Evolutionary conservation across 2,329 filamentous ascomycete species (phyloP), one percentile per base, ranked within the genome.

Genomic region (Bipolaris victoriae): DNA sequence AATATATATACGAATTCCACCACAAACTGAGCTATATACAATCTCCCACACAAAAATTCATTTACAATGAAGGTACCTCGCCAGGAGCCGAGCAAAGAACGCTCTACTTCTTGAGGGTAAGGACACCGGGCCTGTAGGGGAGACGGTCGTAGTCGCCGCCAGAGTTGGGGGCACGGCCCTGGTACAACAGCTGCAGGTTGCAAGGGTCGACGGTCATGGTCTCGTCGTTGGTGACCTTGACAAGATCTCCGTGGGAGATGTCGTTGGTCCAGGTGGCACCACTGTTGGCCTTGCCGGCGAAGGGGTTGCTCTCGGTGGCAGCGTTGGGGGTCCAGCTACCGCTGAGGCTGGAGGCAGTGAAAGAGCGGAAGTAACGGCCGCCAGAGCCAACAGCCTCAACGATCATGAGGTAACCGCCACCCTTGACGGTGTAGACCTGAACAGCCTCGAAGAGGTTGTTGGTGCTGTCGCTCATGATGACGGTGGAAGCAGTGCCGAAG

Each of bases 361-460:
- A 89, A 0, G 86, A 88, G 55, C 87, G 85, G 82, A 89, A 89
- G 74, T 84, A 90, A 2, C 87, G 81, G 0, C 86, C 86, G 31
- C 80, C 75, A 0, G 72, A 36, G 1, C 87, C 86, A 41, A 84
- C 83, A 0, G 84, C 79, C 72, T 90, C 87, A 33, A 89, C 85
- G n/a, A 89, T 82, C 84, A 89, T 88, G 54, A 89, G 82, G 73
- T 89, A 89, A 61, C 49, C 26, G 35, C 54, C 54, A 26, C 83
- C 84, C 31, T 80, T 44, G 55, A 89, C 66, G 1, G 81, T 87
- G 76, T 89, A 90, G 43, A 90, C 87, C 65, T 89, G 83, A 0
- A 88, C 85, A 0, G 86, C 86, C 68, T 90, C 87, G 71, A 89
- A 89, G 1, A 89, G 78, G 67, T 86, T 84, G 69, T 84, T 79